Evolutionary conservation across 352 stramenopile species (phyloP), one percentile per base, ranked within the genome.

Genomic region (Globisporangium recalcitrans): DNA sequence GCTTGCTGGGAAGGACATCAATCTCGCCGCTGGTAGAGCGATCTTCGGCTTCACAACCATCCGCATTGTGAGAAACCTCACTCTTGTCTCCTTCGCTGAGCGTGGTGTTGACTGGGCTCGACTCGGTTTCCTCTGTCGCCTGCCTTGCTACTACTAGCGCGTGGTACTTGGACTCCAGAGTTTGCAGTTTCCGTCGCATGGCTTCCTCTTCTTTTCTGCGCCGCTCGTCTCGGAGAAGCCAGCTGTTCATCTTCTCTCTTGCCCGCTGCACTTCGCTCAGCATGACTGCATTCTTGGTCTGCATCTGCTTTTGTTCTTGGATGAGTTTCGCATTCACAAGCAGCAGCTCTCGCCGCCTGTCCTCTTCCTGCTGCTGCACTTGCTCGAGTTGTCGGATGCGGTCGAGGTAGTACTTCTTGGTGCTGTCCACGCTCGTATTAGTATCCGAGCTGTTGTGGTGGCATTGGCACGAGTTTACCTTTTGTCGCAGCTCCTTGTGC

Each of bases 291-390:
- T 75, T 80, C 61, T 70, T 73, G 21, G 78, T 62, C 22, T 84
- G 75, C 4, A 84, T 58, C 42, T 86, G 77, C 46, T 82, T 80
- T 13, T 87, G 81, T 11, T 86, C 76, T 54, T 87, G 81, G 14
- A 86, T 74, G 26, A 88, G 69, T 49, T 87, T 87, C 6, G 81
- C 74, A 29, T 90, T 90, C 16, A 83, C 71, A 9, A 90, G 60
- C 27, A 90, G 64, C 5, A 90, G 60, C 36, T 87, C 81, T n/a
- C 81, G 69, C 10, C 78, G 76, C 48, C 86, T 90, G 19, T 73
- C 61, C n/a, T 78, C 69, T 32, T 82, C 71, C 10, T 71, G 62
- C 11, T 75, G 51, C 51, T 81, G 78, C 10, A 64, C 64, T 14
- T 74, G 52, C 19, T 90, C 77, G 4, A 88, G 60, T 27, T 85